Base-by-base conservation (phyloP, 257 asterid genomes). In the Gentiana macrophylla region DNA sequence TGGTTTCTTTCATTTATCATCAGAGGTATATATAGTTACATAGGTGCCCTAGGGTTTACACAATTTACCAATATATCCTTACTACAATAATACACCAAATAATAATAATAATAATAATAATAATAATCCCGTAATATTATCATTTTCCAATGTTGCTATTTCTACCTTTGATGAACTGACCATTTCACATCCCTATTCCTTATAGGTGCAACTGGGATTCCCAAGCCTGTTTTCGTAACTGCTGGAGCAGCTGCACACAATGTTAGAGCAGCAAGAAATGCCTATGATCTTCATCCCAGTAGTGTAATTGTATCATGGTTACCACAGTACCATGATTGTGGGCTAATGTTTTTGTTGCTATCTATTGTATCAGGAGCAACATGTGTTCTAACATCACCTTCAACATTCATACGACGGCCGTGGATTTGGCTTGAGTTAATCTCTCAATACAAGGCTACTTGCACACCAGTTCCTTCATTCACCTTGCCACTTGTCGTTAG, bases 211-310 rank as follows among this genome's bases (percentile, higher is more conserved):
- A 87, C 94, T 0, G 83, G 76, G 7, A 74, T 84, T 11, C 94
- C 94, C 5, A 87, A 84, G 55, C 96, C 96, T 0, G 94, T 87
- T 7, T 67, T 77, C 2, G 85, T 87, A 10, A 82, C 89, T 0
- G 93, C 94, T 0, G 96, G 90, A 4, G 74, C 96, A 32, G 93
- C 96, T n/a, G 96, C 96, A 11, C 93, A 87, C 58, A 87, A 87
- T 10, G 96, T 82, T 11, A 70, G 96, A 61, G 70, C 67, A 3
- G 94, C 90, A 1, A 61, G 94, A 45, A 78, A 71, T 60, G 84
- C 96, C 3, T 87, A 82, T 65, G 83, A 80, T 46, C 76, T 84
- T 32, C 77, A 80, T 7, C 94, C 93, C 0, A 77, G 72, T 8
- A 80, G 93, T 32, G 70, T 77, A 35, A 78, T 87, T 44, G 93